Percentiles rank a stretch among this genome's conserved stretches.
Conservation (phyloP, 2,329 filamentous ascomycete genomes). For the Elsinoe perseae region DNA sequence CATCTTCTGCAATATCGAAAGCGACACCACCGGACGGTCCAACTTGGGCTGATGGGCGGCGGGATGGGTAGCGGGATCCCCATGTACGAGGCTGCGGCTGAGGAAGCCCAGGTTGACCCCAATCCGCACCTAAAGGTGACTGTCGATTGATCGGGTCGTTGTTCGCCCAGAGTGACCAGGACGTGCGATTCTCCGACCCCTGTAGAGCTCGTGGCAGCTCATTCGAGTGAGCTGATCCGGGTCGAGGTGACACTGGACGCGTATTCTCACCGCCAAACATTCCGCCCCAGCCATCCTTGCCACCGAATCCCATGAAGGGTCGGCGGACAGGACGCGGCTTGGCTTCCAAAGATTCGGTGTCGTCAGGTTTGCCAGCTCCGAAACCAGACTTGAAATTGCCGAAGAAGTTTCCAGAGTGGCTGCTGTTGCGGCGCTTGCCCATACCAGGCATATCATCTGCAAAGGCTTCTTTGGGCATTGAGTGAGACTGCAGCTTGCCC, state of each 20-base stretch:
- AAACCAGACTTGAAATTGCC: slow-evolving; percentile 33
- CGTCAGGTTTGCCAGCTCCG: slow-evolving; percentile 2
- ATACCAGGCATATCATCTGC: not conserved
- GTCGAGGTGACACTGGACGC: slow-evolving; percentile 49
- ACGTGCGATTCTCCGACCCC: slow-evolving; percentile 59
- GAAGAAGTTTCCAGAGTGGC: slow-evolving; percentile 40
- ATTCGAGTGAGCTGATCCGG: slow-evolving; percentile 41
- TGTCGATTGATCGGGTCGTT: slow-evolving; percentile 45
- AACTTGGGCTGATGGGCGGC: slow-evolving; percentile 70
- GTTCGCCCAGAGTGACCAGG: slow-evolving; percentile 56
- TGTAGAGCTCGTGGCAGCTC: slow-evolving; percentile 59
- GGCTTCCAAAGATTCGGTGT: slow-evolving; percentile 20
- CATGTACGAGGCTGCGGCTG: slow-evolving; percentile 24
- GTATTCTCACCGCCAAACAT: slow-evolving; percentile 29
- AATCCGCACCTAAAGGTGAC: slow-evolving; percentile 47
- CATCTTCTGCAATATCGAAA: slow-evolving; percentile 45
- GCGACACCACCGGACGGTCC: slow-evolving; percentile 61
- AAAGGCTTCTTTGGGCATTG: slow-evolving; percentile 50
- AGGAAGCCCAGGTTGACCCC: slow-evolving; percentile 33
- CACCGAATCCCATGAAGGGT: slow-evolving; percentile 44
- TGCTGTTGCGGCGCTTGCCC: slow-evolving; percentile 44
- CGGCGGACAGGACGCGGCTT: slow-evolving; percentile 38
- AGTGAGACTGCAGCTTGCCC: slow-evolving; percentile 67
- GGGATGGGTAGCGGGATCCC: slow-evolving; percentile 63
- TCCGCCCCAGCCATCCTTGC: slow-evolving; percentile 44